A percentile compares a stretch with the other conserved stretches of the same genome.
Conservation (phyloP, 768 basidiomycete genomes). For the Serendipita indica region DNA sequence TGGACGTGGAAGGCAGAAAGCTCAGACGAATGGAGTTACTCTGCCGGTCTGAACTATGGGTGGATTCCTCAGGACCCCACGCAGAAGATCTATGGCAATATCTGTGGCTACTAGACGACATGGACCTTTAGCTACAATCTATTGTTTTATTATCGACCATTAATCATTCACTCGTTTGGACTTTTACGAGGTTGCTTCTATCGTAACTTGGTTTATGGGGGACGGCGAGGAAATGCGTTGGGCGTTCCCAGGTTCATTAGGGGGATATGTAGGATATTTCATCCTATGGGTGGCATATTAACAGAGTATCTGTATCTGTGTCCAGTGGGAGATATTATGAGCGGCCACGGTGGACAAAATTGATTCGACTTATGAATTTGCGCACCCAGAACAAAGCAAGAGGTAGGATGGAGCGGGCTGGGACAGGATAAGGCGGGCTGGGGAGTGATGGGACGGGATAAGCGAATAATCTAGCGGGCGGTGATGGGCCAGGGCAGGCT, state of each 20-base stretch:
- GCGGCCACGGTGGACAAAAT: too few species aligned
- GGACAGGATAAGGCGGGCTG: too few species aligned
- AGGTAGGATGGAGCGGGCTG: too few species aligned
- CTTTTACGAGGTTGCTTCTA: not conserved
- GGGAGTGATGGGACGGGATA: too few species aligned
- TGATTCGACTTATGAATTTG: too few species aligned
- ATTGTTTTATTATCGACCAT: not conserved
- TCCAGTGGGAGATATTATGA: too few species aligned
- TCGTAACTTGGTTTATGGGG: not conserved
- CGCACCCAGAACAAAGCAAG: too few species aligned
- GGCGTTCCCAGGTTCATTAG: not conserved
- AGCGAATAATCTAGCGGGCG: too few species aligned
- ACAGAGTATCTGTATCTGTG: too few species aligned
- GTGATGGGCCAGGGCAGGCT: too few species aligned
- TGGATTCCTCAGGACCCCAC: conserved; percentile 66
- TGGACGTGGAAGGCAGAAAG: conserved; percentile 69
- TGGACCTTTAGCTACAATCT: not conserved
- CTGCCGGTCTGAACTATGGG: conserved; percentile 60
- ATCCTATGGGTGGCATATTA: too few species aligned
- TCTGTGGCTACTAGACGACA: conserved; percentile 28
- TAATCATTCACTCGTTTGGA: not conserved
- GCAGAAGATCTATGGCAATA: conserved; percentile 40
- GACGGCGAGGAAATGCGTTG: not conserved
- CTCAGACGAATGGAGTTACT: conserved; percentile 84
- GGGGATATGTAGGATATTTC: not conserved